Conservation (phyloP, 495 filamentous ascomycete genomes). For the Penicillium chermesinum region DNA sequence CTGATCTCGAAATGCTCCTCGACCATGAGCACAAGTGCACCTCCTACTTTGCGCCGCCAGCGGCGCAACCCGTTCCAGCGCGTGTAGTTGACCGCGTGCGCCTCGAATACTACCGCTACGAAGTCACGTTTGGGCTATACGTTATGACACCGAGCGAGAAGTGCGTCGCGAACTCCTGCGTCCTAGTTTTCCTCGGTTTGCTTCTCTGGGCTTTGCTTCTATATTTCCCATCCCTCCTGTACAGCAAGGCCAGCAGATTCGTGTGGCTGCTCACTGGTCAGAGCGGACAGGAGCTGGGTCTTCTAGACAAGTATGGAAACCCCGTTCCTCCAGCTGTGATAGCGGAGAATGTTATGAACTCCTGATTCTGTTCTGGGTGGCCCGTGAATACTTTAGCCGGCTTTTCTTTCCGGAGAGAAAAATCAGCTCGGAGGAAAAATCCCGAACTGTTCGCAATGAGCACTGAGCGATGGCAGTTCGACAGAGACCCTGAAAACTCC, state of each 20-base stretch:
- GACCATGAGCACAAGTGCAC: constrained; percentile 17
- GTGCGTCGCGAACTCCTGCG: constrained; percentile 57
- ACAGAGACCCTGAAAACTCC: too few species aligned
- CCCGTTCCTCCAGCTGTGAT: constrained; percentile 11
- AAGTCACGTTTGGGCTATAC: constrained; percentile 69
- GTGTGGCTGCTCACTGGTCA: constrained; percentile 42
- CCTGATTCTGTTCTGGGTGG: neutral
- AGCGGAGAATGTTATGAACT: constrained; percentile 14
- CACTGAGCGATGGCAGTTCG: too few species aligned
- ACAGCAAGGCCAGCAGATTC: constrained; percentile 31
- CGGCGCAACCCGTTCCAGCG: constrained; percentile 28
- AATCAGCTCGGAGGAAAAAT: too few species aligned
- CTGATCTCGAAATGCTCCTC: constrained; percentile 36
- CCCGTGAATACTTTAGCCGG: neutral
- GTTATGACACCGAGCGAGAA: constrained; percentile 69
- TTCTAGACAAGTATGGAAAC: constrained; percentile 25
- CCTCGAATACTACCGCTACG: constrained; percentile 69
- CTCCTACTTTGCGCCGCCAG: constrained; percentile 12
- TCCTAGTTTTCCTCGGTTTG: constrained; percentile 30
- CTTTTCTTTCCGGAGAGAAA: neutral
- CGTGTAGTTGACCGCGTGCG: constrained; percentile 50
- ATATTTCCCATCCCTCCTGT: constrained; percentile 39
- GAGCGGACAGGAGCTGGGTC: constrained; percentile 28
- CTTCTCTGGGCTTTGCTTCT: constrained; percentile 36
- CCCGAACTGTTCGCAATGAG: too few species aligned